Evolutionary conservation across 306 rosid species (phyloP).

Genomic region (Pterocarpus macrocarpus): DNA sequence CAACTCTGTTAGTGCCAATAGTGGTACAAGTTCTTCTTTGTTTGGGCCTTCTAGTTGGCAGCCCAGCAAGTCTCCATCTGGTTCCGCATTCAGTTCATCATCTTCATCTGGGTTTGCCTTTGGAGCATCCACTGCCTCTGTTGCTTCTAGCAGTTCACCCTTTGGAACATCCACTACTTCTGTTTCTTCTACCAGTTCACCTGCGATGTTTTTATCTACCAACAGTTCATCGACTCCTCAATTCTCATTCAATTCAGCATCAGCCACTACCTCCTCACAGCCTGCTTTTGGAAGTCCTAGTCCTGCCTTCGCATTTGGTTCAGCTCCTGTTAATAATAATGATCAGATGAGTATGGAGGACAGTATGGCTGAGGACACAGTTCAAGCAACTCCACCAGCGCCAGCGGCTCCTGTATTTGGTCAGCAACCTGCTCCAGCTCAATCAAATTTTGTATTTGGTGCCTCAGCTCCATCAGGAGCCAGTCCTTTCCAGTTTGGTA

Average conservation of each 20-base stretch:
- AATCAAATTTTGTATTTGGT: conserved; percentile 71
- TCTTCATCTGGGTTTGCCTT: conserved; percentile 48
- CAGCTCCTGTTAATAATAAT: conserved; percentile 69
- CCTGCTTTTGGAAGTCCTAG: conserved; percentile 67
- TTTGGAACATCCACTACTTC: conserved; percentile 34
- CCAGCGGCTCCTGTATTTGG: conserved; percentile 53
- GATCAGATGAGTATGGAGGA: conserved; percentile 87
- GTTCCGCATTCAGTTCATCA: conserved; percentile 53
- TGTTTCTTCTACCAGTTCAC: conserved; percentile 51
- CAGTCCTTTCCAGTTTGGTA: conserved; percentile 68
- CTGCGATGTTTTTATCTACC: conserved; percentile 59
- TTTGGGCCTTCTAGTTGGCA: conserved; percentile 66
- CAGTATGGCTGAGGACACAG: conserved; percentile 92
- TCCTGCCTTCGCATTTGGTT: conserved; percentile 53
- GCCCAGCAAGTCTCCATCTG: conserved; percentile 63
- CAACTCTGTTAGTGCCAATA: conserved; percentile 60
- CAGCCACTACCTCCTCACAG: conserved; percentile 58
- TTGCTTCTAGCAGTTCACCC: conserved; percentile 50
- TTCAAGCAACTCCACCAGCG: conserved; percentile 57
- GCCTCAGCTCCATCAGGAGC: conserved; percentile 54
- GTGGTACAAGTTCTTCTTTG: conserved; percentile 55
- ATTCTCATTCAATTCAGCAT: conserved; percentile 70
- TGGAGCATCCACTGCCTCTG: conserved; percentile 51
- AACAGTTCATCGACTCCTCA: conserved; percentile 59
- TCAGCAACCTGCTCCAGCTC: conserved; percentile 60